Evolutionary conservation across 257 asterid species (phyloP), one percentile per base, ranked within the genome.

Genomic region (Solanum sejunctum): DNA sequence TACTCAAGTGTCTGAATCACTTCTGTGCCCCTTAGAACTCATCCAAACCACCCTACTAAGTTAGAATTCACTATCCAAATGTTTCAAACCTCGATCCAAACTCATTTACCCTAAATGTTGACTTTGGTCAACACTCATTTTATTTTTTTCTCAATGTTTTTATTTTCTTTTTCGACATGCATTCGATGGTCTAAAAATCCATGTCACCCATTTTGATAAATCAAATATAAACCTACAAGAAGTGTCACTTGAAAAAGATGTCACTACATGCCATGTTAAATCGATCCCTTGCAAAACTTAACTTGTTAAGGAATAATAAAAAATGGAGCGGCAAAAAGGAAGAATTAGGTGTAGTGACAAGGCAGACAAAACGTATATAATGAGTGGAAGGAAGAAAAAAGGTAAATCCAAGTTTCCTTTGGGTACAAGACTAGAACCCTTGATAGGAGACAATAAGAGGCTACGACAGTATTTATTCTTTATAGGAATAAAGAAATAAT

Each of bases 401-500:
- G 78, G 26, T 70, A 70, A 78, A 72, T 83, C 83, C 55, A 78
- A 85, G 91, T 54, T 86, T 88, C 84, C 90, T 90, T 90, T 87
- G 89, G 86, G 45, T 85, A 81, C 88, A 87, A 87, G 93, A 77
- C 88, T 89, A 84, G 86, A 89, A 85, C 83, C 87, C 91, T 87
- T 86, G 36, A 66, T 84, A 83, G 93, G 93, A 86, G 91, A 89
- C 91, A 90, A 86, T 83, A 87, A 77, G 91, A 89, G 88, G 90
- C 87, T 90, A 84, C 86, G 84, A 85, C 86, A 86, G 86, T 89
- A 51, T 77, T 87, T 89, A 86, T 89, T 88, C 93, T 89, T 90
- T 90, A 89, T 86, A 89, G 87, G 88, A 77, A 64, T 43, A 72
- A 1, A 20, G 1, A 4, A 57, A 61, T 63, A 77, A 51, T 21